Conservation (phyloP, 2,329 filamentous ascomycete genomes). For the Colletotrichum camelliae region DNA sequence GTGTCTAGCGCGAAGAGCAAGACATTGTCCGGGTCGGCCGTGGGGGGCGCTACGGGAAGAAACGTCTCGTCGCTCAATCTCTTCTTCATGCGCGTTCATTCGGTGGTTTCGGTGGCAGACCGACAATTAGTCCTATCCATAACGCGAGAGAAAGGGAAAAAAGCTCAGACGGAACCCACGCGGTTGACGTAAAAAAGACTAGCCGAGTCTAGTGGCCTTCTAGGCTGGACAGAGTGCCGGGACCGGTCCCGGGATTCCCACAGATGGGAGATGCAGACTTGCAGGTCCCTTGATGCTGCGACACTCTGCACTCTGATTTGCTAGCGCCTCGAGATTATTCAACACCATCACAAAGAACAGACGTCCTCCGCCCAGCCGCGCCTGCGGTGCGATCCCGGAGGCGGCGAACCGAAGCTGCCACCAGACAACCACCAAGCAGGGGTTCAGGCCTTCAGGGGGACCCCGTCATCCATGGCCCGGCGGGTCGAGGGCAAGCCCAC, state of each 20-base stretch:
- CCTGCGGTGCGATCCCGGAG: slow-evolving; percentile 21
- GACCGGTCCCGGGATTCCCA: slow-evolving; percentile 16
- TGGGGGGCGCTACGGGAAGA: slow-evolving; percentile 11
- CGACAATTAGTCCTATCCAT: slow-evolving; percentile 15
- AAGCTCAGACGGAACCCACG: slow-evolving; percentile 12
- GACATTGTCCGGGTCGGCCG: slow-evolving; percentile 16
- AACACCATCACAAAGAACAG: slow-evolving; percentile 15
- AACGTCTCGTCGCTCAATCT: slow-evolving; percentile 7
- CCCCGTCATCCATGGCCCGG: background rate
- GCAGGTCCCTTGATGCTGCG: slow-evolving; percentile 1
- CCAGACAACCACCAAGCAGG: background rate
- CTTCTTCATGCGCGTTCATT: slow-evolving; percentile 4
- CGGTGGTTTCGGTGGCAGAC: slow-evolving; percentile 6
- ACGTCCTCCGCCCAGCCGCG: background rate
- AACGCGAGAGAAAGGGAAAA: background rate
- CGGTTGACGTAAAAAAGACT: slow-evolving; percentile 21
- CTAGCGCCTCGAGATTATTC: slow-evolving; percentile 6
- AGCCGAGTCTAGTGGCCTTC: background rate
- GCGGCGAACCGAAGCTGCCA: slow-evolving; percentile 8
- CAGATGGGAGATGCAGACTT: background rate
- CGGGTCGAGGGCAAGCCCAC: background rate
- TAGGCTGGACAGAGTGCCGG: slow-evolving; percentile 17
- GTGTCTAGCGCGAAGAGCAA: slow-evolving; percentile 8
- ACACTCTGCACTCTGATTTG: slow-evolving; percentile 16
- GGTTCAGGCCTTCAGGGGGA: background rate